phyloP scores from a whole-genome alignment of 176 grass and related monocot genomes.

The Musa troglodytarum region DNA sequence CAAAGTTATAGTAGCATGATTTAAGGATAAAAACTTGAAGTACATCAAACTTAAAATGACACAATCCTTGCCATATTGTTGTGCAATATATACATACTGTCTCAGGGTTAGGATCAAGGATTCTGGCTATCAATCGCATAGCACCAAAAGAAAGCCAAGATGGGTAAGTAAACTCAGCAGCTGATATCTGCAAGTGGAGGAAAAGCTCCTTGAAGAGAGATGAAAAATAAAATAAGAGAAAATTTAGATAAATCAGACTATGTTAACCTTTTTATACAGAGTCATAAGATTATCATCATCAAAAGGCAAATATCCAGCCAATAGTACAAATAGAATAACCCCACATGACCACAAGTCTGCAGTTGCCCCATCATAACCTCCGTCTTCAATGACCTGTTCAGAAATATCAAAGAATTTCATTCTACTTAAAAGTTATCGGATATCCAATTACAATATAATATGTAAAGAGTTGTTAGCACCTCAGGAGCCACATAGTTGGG shows the following conservation, averaged over 20 bases:
- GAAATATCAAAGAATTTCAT: not conserved
- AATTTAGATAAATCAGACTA: not conserved
- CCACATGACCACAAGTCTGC: conserved; percentile 98
- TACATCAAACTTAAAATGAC: too few species aligned
- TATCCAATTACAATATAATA: too few species aligned
- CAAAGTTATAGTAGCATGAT: too few species aligned
- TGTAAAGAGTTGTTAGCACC: conserved; percentile 27
- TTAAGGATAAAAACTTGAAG: too few species aligned
- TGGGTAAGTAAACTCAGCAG: conserved; percentile 68
- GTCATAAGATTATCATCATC: conserved; percentile 85
- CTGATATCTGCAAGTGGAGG: conserved; percentile 49
- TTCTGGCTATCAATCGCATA: conserved; percentile 70
- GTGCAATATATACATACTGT: conserved; percentile 43
- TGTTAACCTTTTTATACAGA: conserved; percentile 78
- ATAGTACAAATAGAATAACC: conserved; percentile 85
- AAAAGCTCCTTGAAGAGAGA: too few species aligned
- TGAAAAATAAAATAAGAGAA: too few species aligned
- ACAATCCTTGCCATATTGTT: not conserved
- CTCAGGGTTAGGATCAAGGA: conserved; percentile 76
- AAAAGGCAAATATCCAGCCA: conserved; percentile 90
- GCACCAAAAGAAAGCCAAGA: conserved; percentile 85
- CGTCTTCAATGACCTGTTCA: conserved; percentile 77
- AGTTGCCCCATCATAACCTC: conserved; percentile 90
- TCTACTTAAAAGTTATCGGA: not conserved
- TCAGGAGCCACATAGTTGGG: conserved; percentile 98